Evolutionary conservation across 202 grass and related monocot species (phyloP).

Genomic region (Elaeis oleifera): DNA sequence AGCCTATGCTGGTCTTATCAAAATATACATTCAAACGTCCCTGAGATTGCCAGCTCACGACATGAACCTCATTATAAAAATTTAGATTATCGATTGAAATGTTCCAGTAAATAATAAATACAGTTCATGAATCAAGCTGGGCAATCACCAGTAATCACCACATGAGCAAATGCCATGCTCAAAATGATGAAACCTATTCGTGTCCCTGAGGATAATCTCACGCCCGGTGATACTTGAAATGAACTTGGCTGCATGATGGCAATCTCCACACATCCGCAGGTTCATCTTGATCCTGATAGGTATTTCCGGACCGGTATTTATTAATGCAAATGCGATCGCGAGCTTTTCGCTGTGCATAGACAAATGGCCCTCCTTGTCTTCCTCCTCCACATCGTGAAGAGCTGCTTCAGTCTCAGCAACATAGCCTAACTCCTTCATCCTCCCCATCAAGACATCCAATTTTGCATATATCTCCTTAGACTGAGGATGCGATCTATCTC

Average conservation of each 20-base stretch:
- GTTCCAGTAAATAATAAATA: too few species aligned
- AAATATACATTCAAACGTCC: too few species aligned
- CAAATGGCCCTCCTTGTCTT: slow-evolving; percentile 69
- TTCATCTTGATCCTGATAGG: slow-evolving; percentile 68
- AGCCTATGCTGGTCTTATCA: too few species aligned
- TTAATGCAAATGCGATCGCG: slow-evolving; percentile 58
- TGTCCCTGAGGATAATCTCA: slow-evolving; percentile 71
- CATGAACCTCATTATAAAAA: too few species aligned
- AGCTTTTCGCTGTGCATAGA: slow-evolving; percentile 73
- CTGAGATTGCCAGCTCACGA: too few species aligned
- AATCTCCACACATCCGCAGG: slow-evolving; percentile 68
- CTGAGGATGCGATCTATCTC: slow-evolving; percentile 58
- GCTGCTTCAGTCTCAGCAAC: slow-evolving; percentile 45
- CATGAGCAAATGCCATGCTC: slow-evolving; percentile 50
- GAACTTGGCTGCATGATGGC: slow-evolving; percentile 63
- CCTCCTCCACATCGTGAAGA: slow-evolving; percentile 88
- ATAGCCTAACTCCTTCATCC: slow-evolving; percentile 64
- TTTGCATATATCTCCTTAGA: slow-evolving; percentile 61
- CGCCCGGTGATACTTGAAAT: slow-evolving; percentile 47
- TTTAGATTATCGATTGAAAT: too few species aligned
- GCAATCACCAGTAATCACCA: slow-evolving; percentile 63
- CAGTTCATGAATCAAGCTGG: too few species aligned
- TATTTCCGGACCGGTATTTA: slow-evolving; percentile 47
- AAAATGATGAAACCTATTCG: slow-evolving; percentile 70
- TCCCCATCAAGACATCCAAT: slow-evolving; percentile 47